Percentiles rank a stretch among this genome's conserved stretches.
Evolutionary conservation across 2,329 filamentous ascomycete genomes (phyloP).

Genomic region (Sporothrix inflata): DNA sequence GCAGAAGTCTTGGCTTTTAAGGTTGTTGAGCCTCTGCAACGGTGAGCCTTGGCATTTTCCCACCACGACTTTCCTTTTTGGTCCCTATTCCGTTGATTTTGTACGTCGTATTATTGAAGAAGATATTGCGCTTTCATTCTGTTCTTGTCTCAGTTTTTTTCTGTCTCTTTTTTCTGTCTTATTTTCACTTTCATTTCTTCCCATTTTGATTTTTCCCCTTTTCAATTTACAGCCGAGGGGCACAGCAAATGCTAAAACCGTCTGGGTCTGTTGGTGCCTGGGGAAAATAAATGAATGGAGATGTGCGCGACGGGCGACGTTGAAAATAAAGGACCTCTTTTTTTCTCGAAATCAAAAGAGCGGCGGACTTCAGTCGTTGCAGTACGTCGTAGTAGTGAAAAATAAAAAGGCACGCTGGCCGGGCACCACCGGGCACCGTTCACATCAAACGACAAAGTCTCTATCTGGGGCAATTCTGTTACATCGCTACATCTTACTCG

Average conservation of each 20-base stretch:
- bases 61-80: not conserved
- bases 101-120: not conserved
- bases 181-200: not conserved
- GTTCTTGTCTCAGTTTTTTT: not conserved
- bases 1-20: not conserved
- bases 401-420: not conserved
- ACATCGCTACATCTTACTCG: not conserved
- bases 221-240: slow-evolving; percentile 1
- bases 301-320: too few relatives aligned
- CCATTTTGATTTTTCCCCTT: not conserved
- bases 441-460: not conserved
- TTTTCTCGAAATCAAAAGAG: too few relatives aligned
- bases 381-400: too few relatives aligned
- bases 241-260: not conserved
- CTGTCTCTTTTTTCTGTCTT: not conserved
- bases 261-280: not conserved
- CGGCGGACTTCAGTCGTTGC: too few relatives aligned
- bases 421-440: not conserved
- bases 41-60: not conserved
- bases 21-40: too few relatives aligned
- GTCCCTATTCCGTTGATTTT: not conserved
- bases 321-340: too few relatives aligned
- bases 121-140: not conserved
- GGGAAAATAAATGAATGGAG: not conserved
- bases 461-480: slow-evolving; percentile 8